Evolutionary conservation across 345 rosid genomes (phyloP), one percentile per base, ranked within the genome.

Genomic region (Gossypium thurberi): DNA sequence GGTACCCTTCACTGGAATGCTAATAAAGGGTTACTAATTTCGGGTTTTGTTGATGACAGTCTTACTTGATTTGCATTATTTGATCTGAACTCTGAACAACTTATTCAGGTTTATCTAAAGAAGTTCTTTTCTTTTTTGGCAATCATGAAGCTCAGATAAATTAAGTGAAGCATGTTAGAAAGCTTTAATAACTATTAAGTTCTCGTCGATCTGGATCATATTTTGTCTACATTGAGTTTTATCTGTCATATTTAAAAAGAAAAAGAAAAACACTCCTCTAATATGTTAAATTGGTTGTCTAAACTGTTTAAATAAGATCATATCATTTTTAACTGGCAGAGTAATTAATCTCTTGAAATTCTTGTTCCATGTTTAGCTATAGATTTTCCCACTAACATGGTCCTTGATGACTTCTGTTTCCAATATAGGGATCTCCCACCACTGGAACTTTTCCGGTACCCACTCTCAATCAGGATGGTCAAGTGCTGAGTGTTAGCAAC

Each of bases 351-450:
- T 48, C 58, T 68, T 14, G 10, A 68, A 68, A 8, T 26, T 50
- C 18, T 47, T 25, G 8, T 50, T 57, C 28, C 23, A 10, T 68
- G 43, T 40, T 26, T 50, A 26, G 25, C 46, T 17, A 9, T 50
- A 17, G 8, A 53, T 6, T 65, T 28, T 67, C 21, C 25, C 12
- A 46, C 11, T 15, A 6, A 2, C n/a, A 6, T 42, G 46, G 43
- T 53, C 12, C 10, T 37, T 53, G 20, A 47, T 40, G 17, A 23
- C 55, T 66, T 58, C 55, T 74, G 15, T 21, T 33, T 61, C 67
- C 46, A 69, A n/a, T 46, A 23, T 79, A 83, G 86, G 73, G 73
- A 26, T 88, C 90, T 67, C 88, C 90, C 9, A 86, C 92, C 46
- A 83, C 88, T 9, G 90, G 90, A 77, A 79, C 81, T 37, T 83